phyloP scores from a whole-genome alignment of 805 yeast genomes.

The Metschnikowia dekortorum region DNA sequence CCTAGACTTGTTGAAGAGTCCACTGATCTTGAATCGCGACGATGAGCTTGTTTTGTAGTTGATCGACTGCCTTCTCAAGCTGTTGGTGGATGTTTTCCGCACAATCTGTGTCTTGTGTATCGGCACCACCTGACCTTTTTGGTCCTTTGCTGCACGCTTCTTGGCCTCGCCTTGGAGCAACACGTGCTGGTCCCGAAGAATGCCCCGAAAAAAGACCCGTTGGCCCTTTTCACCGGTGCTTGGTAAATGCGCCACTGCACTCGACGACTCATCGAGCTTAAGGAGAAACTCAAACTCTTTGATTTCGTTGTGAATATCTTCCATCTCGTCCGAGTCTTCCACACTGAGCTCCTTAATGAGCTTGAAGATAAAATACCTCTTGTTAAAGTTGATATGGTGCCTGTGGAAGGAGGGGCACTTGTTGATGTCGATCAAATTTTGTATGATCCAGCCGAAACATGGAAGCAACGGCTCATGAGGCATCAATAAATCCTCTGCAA shows the following conservation, averaged over 20 bases:
- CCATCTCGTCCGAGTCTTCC: slow-evolving; percentile 28
- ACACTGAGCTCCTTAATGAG: slow-evolving; percentile 36
- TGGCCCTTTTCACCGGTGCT: slow-evolving; percentile 23
- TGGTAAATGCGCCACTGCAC: slow-evolving; percentile 35
- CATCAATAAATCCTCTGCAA: slow-evolving; percentile 25
- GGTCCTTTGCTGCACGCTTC: not conserved
- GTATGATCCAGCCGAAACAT: slow-evolving; percentile 89
- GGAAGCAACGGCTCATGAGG: slow-evolving; percentile 57
- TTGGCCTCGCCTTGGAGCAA: slow-evolving; percentile 17
- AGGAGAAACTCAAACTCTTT: slow-evolving; percentile 51
- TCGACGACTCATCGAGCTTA: slow-evolving; percentile 37
- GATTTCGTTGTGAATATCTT: slow-evolving; percentile 26
- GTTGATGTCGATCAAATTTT: slow-evolving; percentile 62
- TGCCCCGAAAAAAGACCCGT: slow-evolving; percentile 24
- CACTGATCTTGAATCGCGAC: slow-evolving; percentile 51
- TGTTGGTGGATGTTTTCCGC: slow-evolving; percentile 28
- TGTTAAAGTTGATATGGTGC: slow-evolving; percentile 76
- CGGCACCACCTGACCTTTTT: not conserved
- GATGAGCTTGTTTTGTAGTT: slow-evolving; percentile 35
- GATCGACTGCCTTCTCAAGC: slow-evolving; percentile 35
- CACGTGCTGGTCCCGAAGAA: slow-evolving; percentile 30
- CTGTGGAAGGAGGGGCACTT: slow-evolving; percentile 71
- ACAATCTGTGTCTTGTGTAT: slow-evolving; percentile 14
- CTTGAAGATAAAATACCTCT: slow-evolving; percentile 42
- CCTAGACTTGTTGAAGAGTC: slow-evolving; percentile 51